Conservation (phyloP, 2,329 filamentous ascomycete species). For the Xylariaceae sp. region DNA sequence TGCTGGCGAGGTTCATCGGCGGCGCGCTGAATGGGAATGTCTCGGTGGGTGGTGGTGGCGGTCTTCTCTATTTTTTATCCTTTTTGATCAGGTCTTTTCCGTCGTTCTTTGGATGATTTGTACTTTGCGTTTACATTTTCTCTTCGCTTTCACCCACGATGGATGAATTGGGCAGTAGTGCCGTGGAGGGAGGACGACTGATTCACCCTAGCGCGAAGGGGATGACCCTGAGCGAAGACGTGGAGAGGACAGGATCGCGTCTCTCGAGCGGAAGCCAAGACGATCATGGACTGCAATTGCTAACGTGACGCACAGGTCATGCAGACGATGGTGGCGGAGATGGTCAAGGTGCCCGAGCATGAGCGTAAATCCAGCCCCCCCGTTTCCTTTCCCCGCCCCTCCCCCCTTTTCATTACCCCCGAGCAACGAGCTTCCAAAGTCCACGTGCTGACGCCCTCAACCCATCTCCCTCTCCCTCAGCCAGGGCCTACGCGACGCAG, state of each 20-base stretch:
- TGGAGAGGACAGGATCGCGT: no score
- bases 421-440: no score
- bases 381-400: no score
- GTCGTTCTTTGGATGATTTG: no score
- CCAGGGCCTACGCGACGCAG: conserved; percentile 28
- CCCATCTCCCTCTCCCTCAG: conserved; percentile 7
- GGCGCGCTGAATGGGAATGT: conserved; percentile 33
- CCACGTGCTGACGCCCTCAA: neutral
- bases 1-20: conserved; percentile 32
- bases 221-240: no score
- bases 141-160: neutral
- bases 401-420: neutral
- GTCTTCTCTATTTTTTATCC: neutral
- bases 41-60: conserved; percentile 19
- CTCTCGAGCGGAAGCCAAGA: no score
- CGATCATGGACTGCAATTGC: no score
- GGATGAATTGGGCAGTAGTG: no score
- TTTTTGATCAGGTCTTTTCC: no score
- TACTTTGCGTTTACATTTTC: no score
- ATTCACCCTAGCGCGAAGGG: no score
- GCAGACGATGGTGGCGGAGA: conserved; percentile 35
- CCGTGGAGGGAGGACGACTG: no score
- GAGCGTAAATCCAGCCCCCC: conserved; percentile 23
- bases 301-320: conserved; percentile 22
- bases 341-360: conserved; percentile 33